Percentiles rank a stretch among this genome's conserved stretches.
Evolutionary conservation across 2,329 filamentous ascomycete genomes (phyloP).

Genomic region (Penicillium freii): DNA sequence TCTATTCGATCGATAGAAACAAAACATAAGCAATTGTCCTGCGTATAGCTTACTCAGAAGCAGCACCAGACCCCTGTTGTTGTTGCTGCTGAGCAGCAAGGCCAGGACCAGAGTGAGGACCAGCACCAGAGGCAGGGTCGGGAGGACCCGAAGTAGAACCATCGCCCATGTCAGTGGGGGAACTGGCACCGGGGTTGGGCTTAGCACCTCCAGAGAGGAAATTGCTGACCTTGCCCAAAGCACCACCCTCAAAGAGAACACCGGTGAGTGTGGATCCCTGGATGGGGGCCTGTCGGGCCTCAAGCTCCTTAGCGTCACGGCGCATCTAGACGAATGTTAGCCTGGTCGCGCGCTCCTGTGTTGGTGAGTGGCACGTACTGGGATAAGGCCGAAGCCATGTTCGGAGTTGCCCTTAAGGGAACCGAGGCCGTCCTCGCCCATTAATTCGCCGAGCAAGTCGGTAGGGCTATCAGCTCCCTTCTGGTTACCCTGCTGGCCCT

Average conservation of each 20-base stretch:
- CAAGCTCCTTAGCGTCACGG: slow-evolving; percentile 14
- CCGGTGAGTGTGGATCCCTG: slow-evolving; percentile 20
- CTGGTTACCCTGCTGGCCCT: background rate
- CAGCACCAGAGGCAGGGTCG: slow-evolving; percentile 8
- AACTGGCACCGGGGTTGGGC: background rate
- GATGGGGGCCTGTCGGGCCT: slow-evolving; percentile 18
- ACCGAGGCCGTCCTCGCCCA: slow-evolving; percentile 17
- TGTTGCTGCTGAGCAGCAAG: background rate
- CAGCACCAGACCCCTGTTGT: background rate
- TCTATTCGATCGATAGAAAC: background rate
- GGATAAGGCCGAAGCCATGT: slow-evolving; percentile 24
- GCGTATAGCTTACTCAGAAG: background rate
- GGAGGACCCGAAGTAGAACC: slow-evolving; percentile 3
- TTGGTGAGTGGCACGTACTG: slow-evolving; percentile 6
- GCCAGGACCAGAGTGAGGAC: slow-evolving; percentile 3
- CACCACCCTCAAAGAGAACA: slow-evolving; percentile 16
- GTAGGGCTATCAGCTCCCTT: background rate
- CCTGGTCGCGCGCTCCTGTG: too few relatives aligned
- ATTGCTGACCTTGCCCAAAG: slow-evolving; percentile 17
- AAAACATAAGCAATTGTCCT: background rate
- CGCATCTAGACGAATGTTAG: slow-evolving; percentile 16
- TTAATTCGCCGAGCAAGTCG: slow-evolving; percentile 8
- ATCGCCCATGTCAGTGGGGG: slow-evolving; percentile 1
- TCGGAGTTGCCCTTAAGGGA: slow-evolving; percentile 14
- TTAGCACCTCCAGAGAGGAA: slow-evolving; percentile 4